These are phyloP conservation scores for Aspergillus piperis DNA, from an alignment of 2,329 filamentous ascomycete genomes.

Conservation along the genomic window DNA sequence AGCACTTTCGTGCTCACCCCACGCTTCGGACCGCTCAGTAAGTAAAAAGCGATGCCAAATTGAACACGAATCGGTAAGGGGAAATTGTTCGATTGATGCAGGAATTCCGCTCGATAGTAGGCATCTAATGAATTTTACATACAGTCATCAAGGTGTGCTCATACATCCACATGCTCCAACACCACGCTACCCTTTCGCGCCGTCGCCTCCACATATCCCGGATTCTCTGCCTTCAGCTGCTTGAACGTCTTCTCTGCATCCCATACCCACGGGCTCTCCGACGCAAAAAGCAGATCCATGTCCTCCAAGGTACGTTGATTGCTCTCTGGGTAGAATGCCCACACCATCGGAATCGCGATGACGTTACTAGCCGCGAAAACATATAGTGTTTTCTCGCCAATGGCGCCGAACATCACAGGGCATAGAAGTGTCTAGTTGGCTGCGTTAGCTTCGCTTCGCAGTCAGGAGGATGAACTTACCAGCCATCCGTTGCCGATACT, in stretches of 20 bases:
- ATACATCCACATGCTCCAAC: conserved; percentile 8
- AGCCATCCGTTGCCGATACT: conserved; percentile 72
- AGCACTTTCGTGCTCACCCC: no score
- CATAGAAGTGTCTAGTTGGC: conserved; percentile 49
- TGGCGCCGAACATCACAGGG: conserved; percentile 62
- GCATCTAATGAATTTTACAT: no score
- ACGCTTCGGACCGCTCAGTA: no score
- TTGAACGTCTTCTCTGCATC: conserved; percentile 67
- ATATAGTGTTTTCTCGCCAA: conserved; percentile 71
- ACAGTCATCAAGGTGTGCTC: no score
- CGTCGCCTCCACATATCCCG: conserved; percentile 48
- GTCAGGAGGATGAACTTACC: conserved; percentile 32
- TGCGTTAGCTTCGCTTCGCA: conserved; percentile 20
- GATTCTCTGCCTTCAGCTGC: conserved; percentile 62
- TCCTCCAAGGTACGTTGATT: conserved; percentile 74
- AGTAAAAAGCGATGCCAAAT: no score
- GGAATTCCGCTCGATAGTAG: no score
- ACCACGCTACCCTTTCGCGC: conserved; percentile 34
- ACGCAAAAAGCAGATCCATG: conserved; percentile 72
- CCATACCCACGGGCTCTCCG: conserved; percentile 68
- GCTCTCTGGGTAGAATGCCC: conserved; percentile 72
- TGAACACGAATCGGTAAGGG: no score
- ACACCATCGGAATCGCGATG: conserved; percentile 68
- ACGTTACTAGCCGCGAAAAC: conserved; percentile 71
- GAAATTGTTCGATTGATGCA: no score